Percentiles rank a stretch among this genome's conserved stretches.
phyloP scores from a whole-genome alignment of 495 filamentous ascomycete species.

The Symbiotaphrina buchneri region DNA sequence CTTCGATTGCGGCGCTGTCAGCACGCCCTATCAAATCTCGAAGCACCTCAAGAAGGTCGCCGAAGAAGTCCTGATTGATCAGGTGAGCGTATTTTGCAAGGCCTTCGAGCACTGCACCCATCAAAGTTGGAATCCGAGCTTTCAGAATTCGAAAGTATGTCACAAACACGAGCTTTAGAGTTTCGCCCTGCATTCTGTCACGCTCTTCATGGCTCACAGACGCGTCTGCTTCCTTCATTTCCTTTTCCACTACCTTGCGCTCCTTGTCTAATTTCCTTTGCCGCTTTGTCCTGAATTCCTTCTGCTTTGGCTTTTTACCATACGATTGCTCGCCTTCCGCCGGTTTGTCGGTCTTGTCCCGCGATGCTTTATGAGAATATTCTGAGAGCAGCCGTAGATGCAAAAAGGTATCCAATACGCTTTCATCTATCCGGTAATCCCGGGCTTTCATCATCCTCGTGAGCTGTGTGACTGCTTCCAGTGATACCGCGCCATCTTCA shows the following conservation, averaged over 20 bases:
- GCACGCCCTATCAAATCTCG: conserved; percentile 70
- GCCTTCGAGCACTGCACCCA: conserved; percentile 86
- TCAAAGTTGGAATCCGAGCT: conserved; percentile 48
- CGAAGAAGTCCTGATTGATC: conserved; percentile 97
- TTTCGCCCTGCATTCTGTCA: conserved; percentile 82
- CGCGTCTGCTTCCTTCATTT: conserved; percentile 83
- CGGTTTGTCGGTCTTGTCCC: conserved; percentile 39
- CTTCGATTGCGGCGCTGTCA: conserved; percentile 17
- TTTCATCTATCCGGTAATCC: conserved; percentile 62
- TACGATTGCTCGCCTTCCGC: conserved; percentile 13
- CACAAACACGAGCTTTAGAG: conserved; percentile 83
- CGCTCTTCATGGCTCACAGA: conserved; percentile 76
- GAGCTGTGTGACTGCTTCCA: conserved; percentile 67
- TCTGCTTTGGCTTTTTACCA: conserved; percentile 13
- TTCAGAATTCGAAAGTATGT: conserved; percentile 90
- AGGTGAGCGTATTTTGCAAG: conserved; percentile 81
- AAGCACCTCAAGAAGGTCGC: conserved; percentile 79
- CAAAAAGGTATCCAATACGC: conserved; percentile 74
- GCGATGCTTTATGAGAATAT: conserved; percentile 61
- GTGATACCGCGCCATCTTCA: conserved; percentile 65
- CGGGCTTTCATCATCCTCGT: conserved; percentile 85
- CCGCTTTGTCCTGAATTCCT: conserved; percentile 52
- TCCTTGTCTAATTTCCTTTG: conserved; percentile 57
- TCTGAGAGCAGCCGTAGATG: conserved; percentile 74
- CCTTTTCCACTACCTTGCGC: conserved; percentile 69